Evolutionary conservation across 148 eudicot species (phyloP).

Genomic region (Simmondsia chinensis): DNA sequence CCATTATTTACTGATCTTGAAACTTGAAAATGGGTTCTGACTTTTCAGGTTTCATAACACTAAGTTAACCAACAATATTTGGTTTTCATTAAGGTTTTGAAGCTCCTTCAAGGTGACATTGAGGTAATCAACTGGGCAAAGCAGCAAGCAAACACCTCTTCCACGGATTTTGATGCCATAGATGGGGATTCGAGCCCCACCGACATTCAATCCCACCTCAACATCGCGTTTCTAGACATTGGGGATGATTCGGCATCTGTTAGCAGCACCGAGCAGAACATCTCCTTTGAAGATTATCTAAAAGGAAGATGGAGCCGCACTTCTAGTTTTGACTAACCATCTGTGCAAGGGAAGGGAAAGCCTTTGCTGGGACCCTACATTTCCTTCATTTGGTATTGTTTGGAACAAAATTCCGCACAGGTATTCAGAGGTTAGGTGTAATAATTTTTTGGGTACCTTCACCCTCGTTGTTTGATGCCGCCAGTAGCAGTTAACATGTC

Average conservation of each 20-base stretch:
- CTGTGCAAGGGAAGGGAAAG: not conserved
- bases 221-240: conserved; percentile 37
- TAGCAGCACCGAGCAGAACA: conserved; percentile 43
- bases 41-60: no score
- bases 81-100: conserved; percentile 44
- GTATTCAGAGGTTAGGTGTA: no score
- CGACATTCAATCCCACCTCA: conserved; percentile 46
- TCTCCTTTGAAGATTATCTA: conserved; percentile 55
- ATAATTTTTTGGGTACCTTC: no score
- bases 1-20: no score
- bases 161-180: conserved; percentile 23
- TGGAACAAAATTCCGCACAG: no score
- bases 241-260: conserved; percentile 38
- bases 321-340: conserved; percentile 44
- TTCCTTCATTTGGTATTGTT: no score
- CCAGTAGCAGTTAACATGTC: no score
- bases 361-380: no score
- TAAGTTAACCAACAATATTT: no score
- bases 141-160: conserved; percentile 32
- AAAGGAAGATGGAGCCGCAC: conserved; percentile 68
- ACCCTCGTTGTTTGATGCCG: no score
- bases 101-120: conserved; percentile 70
- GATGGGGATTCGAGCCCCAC: conserved; percentile 33
- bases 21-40: no score
- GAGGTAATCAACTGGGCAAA: conserved; percentile 67